Evolutionary conservation across 2,329 filamentous ascomycete species (phyloP).

Genomic region (Grosmannia serpens): DNA sequence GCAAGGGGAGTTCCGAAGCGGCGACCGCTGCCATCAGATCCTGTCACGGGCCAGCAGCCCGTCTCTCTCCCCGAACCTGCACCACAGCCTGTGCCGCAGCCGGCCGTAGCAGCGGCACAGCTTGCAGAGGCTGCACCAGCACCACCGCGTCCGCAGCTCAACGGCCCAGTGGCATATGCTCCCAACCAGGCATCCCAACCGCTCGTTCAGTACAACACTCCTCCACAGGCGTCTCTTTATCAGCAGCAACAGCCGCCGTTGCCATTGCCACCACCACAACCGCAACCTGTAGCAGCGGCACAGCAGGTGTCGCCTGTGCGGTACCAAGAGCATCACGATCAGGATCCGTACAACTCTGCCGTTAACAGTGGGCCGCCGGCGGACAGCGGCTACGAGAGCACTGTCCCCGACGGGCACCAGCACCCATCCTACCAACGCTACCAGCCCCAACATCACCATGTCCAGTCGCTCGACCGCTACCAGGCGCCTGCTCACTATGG

Average conservation of each 20-base stretch:
- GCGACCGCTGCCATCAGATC: slow-evolving; percentile 72
- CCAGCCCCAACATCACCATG: not conserved
- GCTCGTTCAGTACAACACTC: slow-evolving; percentile 1
- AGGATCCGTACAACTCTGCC: slow-evolving; percentile 10
- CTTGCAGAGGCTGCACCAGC: slow-evolving; percentile 11
- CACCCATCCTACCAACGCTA: not conserved
- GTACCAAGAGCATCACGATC: not conserved
- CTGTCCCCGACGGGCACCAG: slow-evolving; percentile 18
- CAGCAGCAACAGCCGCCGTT: not conserved
- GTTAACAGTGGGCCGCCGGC: not conserved
- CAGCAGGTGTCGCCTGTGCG: not conserved
- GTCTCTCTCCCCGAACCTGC: slow-evolving; percentile 30
- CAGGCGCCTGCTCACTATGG: slow-evolving; percentile 5
- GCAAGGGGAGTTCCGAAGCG: slow-evolving; percentile 52
- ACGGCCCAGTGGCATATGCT: slow-evolving; percentile 23
- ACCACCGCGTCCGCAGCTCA: slow-evolving; percentile 29
- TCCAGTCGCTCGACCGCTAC: slow-evolving; percentile 1
- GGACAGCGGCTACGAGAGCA: slow-evolving; percentile 37
- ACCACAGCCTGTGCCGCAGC: slow-evolving; percentile 21
- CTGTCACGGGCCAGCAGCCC: slow-evolving; percentile 46
- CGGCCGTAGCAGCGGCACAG: slow-evolving; percentile 20
- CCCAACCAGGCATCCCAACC: slow-evolving; percentile 27
- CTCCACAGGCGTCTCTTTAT: not conserved
- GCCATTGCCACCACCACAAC: not conserved
- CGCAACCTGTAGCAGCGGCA: not conserved